Percentiles rank a stretch among this genome's conserved stretches.
Conservation (phyloP, 371 early-diverging fungal species). For the Circinella umbellata region DNA sequence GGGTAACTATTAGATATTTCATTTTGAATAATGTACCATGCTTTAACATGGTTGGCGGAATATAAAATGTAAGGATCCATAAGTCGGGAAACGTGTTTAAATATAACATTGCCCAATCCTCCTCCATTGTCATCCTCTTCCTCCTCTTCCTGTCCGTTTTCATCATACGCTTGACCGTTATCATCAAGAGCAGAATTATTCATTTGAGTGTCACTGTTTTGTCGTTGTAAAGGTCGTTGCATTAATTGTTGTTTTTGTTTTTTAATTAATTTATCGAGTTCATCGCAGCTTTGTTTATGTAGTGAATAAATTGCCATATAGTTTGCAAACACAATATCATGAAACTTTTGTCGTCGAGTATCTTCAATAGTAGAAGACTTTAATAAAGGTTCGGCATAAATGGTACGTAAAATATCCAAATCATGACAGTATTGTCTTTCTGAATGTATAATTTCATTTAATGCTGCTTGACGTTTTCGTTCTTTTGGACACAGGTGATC, state of each 20-base stretch:
- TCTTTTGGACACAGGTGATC: constrained; percentile 25
- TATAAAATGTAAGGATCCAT: constrained; percentile 22
- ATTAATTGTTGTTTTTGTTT: neutral
- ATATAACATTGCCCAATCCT: constrained; percentile 18
- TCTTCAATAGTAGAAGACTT: constrained; percentile 17
- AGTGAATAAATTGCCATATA: constrained; percentile 26
- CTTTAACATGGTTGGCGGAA: constrained; percentile 23
- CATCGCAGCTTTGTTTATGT: constrained; percentile 26
- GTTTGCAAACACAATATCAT: constrained; percentile 41
- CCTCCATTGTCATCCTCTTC: constrained; percentile 2
- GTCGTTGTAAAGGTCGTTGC: no score
- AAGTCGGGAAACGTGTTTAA: constrained; percentile 17
- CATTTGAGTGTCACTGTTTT: no score
- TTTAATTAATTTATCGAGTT: constrained; percentile 9
- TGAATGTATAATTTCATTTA: constrained; percentile 36
- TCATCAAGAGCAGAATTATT: no score
- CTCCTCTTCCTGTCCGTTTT: no score
- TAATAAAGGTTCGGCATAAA: constrained; percentile 41
- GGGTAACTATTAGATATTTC: constrained; percentile 28
- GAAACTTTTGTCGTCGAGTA: constrained; percentile 25
- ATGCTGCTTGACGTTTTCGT: constrained; percentile 42
- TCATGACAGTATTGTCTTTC: constrained; percentile 39
- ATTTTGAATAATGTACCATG: constrained; percentile 14
- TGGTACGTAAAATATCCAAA: constrained; percentile 28
- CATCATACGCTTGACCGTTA: no score